Conservation (phyloP, 169 alveolate genomes). For the Plasmodium coatneyi region DNA sequence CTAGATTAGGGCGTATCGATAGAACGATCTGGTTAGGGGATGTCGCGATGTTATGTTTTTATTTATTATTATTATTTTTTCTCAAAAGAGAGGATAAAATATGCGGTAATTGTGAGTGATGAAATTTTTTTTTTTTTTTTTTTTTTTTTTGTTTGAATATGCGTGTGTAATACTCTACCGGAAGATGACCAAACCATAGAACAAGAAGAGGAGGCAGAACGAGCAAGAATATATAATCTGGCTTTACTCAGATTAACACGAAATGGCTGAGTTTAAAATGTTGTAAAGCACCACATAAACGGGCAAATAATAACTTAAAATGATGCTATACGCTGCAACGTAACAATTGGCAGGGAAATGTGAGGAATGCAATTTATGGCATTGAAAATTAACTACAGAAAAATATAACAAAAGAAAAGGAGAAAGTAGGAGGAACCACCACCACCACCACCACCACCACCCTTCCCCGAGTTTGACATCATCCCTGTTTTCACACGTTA, state of each 20-base stretch:
- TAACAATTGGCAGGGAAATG: not conserved
- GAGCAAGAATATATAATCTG: not conserved
- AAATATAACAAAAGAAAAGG: not conserved
- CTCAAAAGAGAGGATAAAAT: not conserved
- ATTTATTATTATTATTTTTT: not conserved
- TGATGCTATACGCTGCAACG: not conserved
- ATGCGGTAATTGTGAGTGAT: not conserved
- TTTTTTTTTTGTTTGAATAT: not conserved
- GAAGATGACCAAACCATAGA: not conserved
- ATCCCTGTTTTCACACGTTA: not conserved
- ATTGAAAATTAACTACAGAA: not conserved
- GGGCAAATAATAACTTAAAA: not conserved
- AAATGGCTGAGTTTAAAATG: not conserved
- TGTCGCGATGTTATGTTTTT: not conserved
- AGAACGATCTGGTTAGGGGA: not conserved
- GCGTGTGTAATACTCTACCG: not conserved
- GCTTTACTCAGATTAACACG: not conserved
- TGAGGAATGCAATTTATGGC: not conserved
- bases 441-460: too few relatives aligned
- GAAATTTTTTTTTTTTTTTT: not conserved
- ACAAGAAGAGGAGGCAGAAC: not conserved
- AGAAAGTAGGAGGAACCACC: not conserved
- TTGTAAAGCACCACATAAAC: not conserved
- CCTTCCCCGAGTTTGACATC: not conserved
- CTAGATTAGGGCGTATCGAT: not conserved